Evolutionary conservation across 805 yeast species (phyloP).

Genomic region (Cyberlindnera euphorbiae): DNA sequence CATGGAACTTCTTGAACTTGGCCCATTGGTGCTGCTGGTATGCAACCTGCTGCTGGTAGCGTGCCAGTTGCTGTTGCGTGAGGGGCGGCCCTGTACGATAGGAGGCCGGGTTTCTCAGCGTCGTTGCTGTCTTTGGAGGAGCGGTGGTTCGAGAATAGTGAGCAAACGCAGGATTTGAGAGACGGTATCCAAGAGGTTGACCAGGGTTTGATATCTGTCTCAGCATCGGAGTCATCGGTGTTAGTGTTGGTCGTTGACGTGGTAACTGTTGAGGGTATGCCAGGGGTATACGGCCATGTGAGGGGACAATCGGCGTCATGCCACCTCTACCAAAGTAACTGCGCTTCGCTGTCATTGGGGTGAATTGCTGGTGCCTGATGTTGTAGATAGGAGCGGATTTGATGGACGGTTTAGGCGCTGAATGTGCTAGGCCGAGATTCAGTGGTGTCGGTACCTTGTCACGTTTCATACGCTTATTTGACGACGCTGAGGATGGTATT

Average conservation of each 20-base stretch:
- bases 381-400: slow-evolving; percentile 31
- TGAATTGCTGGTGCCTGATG: slow-evolving; percentile 11
- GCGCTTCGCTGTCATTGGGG: slow-evolving; percentile 16
- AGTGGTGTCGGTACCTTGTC: slow-evolving; percentile 29
- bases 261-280: no score
- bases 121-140: slow-evolving; percentile 22
- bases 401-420: slow-evolving; percentile 23
- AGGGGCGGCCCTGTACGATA: slow-evolving; percentile 17
- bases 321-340: not conserved
- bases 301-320: not conserved
- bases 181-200: no score
- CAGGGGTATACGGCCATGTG: not conserved
- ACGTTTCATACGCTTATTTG: slow-evolving; percentile 26
- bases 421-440: slow-evolving; percentile 16
- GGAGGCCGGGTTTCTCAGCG: slow-evolving; percentile 15
- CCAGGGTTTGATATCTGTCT: no score
- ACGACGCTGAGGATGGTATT: slow-evolving; percentile 19
- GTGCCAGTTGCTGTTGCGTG: slow-evolving; percentile 21
- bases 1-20: slow-evolving; percentile 23
- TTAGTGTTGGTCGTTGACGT: slow-evolving; percentile 16
- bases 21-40: slow-evolving; percentile 26
- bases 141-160: slow-evolving; percentile 1
- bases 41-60: slow-evolving; percentile 25
- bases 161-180: no score
- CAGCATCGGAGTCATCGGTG: slow-evolving; percentile 13